Base-by-base conservation (phyloP, 2,329 filamentous ascomycete genomes). In the Aspergillus tanneri region DNA sequence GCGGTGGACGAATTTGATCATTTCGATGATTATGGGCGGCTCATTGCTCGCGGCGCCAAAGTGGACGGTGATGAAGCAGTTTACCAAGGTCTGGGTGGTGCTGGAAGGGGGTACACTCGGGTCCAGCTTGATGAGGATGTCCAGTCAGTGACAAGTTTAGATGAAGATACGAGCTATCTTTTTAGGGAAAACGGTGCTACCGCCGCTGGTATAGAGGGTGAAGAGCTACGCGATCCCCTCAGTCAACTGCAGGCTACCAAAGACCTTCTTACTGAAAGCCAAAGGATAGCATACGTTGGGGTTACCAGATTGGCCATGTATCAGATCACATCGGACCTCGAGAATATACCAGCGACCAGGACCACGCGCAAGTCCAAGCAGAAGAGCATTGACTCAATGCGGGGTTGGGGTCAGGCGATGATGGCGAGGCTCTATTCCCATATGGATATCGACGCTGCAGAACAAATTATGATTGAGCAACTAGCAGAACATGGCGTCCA, bases 401-500 rank as follows among this genome's bases (percentile, higher is more conserved):
- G 87, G 69, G 96, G 96, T 87, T 99, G 92, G 92, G 85, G 88
- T 47, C 93, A 99, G 68, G 95, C 95, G 74, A 95, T 96, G 80
- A 99, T 99, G 91, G 84, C 96, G 51, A 84, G 92, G 19, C 69
- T 99, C 10, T 99, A 97, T 68, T 77, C 83, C 10, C 93, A 99
- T 70, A 99, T 99, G 93, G 93, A 99, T 51, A 95, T 99, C 62
- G 90, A 85, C 63, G 77, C 86, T 25, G 69, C 71, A 49, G 93
- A 99, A 71, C 93, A 99, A 74, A 78, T 99, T 68, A 99, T 99
- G 93, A 96, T 99, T 58, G 93, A 99, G 72, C 93, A 99, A 70
- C 77, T 99, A 49, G 86, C 88, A 10, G 88, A 93, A 49, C 93
- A 99, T 71, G 93, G 92, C 4, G 90, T 99, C 5, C 78, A 90